phyloP scores from a whole-genome alignment of 2,329 filamentous ascomycete species.

The Pestalotiopsis sp. region DNA sequence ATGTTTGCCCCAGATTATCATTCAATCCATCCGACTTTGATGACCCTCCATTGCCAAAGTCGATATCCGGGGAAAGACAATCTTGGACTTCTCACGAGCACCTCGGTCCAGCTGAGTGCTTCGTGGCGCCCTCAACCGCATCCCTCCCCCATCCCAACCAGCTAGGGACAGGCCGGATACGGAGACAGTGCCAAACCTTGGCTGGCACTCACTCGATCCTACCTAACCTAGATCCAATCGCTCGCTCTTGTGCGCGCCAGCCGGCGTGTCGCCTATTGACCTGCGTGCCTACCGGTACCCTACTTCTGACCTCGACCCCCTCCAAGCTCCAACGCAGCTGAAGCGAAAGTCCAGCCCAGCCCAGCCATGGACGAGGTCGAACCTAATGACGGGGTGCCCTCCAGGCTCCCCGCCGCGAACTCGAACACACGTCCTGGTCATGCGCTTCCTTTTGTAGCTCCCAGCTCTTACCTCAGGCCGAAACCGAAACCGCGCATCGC shows the following conservation, averaged over 20 bases:
- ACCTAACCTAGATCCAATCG: neutral
- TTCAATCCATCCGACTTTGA: neutral
- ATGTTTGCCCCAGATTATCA: neutral
- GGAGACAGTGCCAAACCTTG: neutral
- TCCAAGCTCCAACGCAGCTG: neutral
- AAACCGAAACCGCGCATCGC: constrained; percentile 42
- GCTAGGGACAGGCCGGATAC: neutral
- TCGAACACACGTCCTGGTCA: constrained; percentile 35
- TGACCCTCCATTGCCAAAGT: neutral
- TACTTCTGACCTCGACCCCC: neutral
- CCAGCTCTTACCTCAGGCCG: constrained; percentile 59
- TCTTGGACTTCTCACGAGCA: neutral
- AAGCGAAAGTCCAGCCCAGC: neutral
- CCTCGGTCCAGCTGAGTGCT: neutral
- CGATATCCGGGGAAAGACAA: neutral
- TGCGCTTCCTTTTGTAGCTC: constrained; percentile 61
- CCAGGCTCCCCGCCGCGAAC: constrained; percentile 12
- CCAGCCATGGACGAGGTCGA: constrained; percentile 11
- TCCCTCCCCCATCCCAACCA: neutral
- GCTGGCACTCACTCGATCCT: neutral
- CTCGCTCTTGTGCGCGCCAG: neutral
- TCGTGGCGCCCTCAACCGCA: neutral
- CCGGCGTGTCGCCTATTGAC: neutral
- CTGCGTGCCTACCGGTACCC: too few relatives aligned
- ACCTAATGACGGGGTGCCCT: constrained; percentile 8